Percentiles rank a stretch among this genome's conserved stretches.
Conservation (phyloP, 169 alveolate genomes). For the Babesia ovis region DNA sequence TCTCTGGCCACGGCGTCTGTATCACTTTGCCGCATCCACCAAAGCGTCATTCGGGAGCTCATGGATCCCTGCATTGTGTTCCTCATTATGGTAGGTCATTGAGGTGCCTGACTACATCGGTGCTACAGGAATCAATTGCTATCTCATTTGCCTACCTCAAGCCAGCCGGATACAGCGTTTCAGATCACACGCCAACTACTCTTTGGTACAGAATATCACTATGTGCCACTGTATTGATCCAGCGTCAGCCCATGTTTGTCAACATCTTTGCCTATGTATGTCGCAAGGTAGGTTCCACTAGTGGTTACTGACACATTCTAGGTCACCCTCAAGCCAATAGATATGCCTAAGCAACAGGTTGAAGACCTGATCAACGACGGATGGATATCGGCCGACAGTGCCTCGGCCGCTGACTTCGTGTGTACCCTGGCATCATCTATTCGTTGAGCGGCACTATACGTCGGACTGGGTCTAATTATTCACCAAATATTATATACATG, state of each 20-base stretch:
- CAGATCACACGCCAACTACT: not conserved
- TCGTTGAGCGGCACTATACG: too few relatives aligned
- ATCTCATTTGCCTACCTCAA: slow-evolving; percentile 26
- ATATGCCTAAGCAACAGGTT: not conserved
- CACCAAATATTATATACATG: too few relatives aligned
- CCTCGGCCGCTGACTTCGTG: slow-evolving; percentile 37
- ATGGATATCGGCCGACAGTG: slow-evolving; percentile 24
- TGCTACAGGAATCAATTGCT: slow-evolving; percentile 31
- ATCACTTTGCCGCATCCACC: slow-evolving; percentile 38
- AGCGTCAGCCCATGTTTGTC: slow-evolving; percentile 33
- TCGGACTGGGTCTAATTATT: too few relatives aligned
- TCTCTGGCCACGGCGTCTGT: slow-evolving; percentile 45
- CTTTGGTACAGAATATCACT: slow-evolving; percentile 18
- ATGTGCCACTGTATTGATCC: slow-evolving; percentile 23
- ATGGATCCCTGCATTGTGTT: slow-evolving; percentile 5
- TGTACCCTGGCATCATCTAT: slow-evolving; percentile 34
- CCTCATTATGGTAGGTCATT: slow-evolving; percentile 29
- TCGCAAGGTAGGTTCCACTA: slow-evolving; percentile 36
- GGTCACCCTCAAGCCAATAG: slow-evolving; percentile 15
- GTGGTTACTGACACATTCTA: not conserved
- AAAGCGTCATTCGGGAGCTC: slow-evolving; percentile 3
- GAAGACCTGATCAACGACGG: slow-evolving; percentile 27
- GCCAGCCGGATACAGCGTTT: not conserved
- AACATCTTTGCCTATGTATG: slow-evolving; percentile 28
- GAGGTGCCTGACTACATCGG: too few relatives aligned